Base-by-base conservation (phyloP, 73 alveolate species). In the Tetrahymena borealis region DNA sequence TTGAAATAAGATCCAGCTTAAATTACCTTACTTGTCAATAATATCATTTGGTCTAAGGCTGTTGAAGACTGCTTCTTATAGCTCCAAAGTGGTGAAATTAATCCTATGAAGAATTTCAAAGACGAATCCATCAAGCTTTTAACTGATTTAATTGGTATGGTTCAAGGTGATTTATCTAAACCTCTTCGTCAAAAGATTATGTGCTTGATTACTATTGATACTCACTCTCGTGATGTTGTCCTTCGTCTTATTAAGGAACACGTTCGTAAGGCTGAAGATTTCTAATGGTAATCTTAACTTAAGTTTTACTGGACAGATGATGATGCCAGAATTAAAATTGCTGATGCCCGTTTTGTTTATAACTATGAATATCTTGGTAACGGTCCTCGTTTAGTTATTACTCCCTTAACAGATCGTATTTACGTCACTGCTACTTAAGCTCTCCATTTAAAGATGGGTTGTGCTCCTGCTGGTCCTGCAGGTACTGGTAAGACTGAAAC, bases 381-480 rank as follows among this genome's bases (percentile, higher is more conserved):
- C 92, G 99, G 99, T 11, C 99, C 99, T n/a, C 98, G 99, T 85
- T 97, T 99, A 93, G 99, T 99, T 95, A 99, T 99, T 94, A 99
- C 99, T 20, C 99, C 99, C 35, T 98, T 99, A 91, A 99, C 99
- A 91, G 99, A 99, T 96, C 98, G 99, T 93, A 99, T 99, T 95
- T 99, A 99, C 97, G 99, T 99, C 94, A 99, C 99, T 85, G 99
- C 99, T 39, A 99, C 99, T 1, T 99, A 99, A 95, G 99, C 99
- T 38, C 97, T 99, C 78, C 99, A 99, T 95, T 95, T 99, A 96
- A 99, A 99, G 96, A 99, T 99, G 99, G 99, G 99, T 91, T 99
- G 99, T 96, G 99, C 99, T 12, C 99, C 99, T 10, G 99, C 99
- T n/a, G 99, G 99, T 20, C 99, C 99, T 1, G 99, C 99, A 31